phyloP scores from a whole-genome alignment of 371 early-diverging fungal species.

The Haplosporangium sp. region DNA sequence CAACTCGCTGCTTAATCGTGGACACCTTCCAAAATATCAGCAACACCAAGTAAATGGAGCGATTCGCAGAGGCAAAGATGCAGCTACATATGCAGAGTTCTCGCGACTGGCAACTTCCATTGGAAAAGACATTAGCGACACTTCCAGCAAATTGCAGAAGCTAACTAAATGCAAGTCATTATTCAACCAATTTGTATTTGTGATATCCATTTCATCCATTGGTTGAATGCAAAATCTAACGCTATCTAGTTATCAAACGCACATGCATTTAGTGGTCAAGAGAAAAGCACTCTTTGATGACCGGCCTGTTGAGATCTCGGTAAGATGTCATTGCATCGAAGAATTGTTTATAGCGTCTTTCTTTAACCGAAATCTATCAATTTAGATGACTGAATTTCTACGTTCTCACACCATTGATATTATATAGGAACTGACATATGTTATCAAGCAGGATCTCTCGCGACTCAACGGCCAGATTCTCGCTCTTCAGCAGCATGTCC shows the following conservation, averaged over 20 bases:
- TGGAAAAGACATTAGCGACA: conserved; percentile 69
- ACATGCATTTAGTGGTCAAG: conserved; percentile 69
- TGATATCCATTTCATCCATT: no score
- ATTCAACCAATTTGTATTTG: background rate
- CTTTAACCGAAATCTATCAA: no score
- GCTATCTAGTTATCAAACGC: background rate
- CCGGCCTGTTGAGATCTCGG: conserved; percentile 78
- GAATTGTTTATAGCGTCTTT: no score
- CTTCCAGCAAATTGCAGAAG: conserved; percentile 75
- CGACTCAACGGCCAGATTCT: conserved; percentile 87
- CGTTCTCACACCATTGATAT: background rate
- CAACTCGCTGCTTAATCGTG: conserved; percentile 40
- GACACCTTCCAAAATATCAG: conserved; percentile 19
- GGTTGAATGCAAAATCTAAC: no score
- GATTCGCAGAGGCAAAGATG: conserved; percentile 34
- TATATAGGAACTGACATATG: conserved; percentile 82
- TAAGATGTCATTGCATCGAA: conserved; percentile 28
- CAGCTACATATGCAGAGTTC: conserved; percentile 61
- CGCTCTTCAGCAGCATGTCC: conserved; percentile 76
- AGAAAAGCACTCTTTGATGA: conserved; percentile 80
- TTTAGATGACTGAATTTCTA: background rate
- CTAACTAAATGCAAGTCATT: conserved; percentile 68
- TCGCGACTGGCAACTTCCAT: conserved; percentile 72
- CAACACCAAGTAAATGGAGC: conserved; percentile 11
- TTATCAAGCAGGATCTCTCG: conserved; percentile 94